A percentile compares a stretch with the other conserved stretches of the same genome.
Conservation (phyloP, 441 rosid species). For the Capsella rubella region DNA sequence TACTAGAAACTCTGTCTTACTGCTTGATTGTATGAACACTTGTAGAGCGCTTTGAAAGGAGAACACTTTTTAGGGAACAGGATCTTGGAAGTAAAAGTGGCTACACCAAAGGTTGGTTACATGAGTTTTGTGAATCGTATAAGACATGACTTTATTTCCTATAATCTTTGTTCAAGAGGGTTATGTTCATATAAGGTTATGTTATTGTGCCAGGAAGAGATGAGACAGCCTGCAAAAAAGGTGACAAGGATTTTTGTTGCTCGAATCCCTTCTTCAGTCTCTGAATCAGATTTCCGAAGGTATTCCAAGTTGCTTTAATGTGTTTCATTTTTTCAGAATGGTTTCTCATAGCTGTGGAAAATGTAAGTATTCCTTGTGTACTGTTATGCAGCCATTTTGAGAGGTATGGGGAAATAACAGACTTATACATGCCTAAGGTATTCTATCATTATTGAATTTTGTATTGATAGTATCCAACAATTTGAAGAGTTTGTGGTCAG, state of each 20-base stretch:
- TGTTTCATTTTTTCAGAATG: neutral
- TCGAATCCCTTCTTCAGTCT: constrained; percentile 81
- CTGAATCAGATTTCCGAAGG: constrained; percentile 82
- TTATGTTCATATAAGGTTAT: neutral
- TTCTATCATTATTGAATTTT: constrained; percentile 25
- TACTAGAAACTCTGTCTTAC: neutral
- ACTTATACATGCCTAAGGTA: constrained; percentile 97
- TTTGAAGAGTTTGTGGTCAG: constrained; percentile 16
- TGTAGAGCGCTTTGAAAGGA: constrained; percentile 66
- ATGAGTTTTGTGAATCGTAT: constrained; percentile 19
- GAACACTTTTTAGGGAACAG: constrained; percentile 90
- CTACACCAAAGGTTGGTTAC: constrained; percentile 84
- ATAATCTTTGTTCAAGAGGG: constrained; percentile 11
- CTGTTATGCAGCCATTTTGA: constrained; percentile 81
- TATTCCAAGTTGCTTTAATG: constrained; percentile 27
- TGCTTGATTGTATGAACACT: constrained; percentile 10
- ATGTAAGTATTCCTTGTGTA: constrained; percentile 1
- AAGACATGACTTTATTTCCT: neutral
- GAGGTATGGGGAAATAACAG: constrained; percentile 90
- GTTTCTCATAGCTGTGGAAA: constrained; percentile 22
- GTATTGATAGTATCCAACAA: neutral
- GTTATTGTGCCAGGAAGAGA: constrained; percentile 76
- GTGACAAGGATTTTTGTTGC: constrained; percentile 93
- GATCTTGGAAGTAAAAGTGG: constrained; percentile 90
- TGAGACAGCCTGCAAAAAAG: constrained; percentile 86